Base-by-base conservation (phyloP, 1,284 basidiomycete species). In the Chalciporus sp. region DNA sequence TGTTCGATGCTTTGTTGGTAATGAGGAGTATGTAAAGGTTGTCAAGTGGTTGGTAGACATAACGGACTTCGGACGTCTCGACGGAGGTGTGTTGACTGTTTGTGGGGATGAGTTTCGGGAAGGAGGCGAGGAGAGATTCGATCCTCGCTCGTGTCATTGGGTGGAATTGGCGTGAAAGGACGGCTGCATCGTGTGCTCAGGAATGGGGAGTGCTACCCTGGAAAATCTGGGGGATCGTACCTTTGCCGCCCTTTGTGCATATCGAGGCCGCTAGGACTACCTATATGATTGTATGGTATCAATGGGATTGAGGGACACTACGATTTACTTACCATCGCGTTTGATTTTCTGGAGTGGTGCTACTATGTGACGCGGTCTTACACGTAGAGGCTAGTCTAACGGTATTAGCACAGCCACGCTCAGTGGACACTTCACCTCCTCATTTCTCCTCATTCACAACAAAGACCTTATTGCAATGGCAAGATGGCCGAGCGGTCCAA, bases 11-110 rank as follows among this genome's bases (percentile, higher is more conserved):
- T 72, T 97, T 98, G 77, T 98, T 99, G 55, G 96, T 99, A 76
- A 99, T 96, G 61, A 99, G 83, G 61, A 99, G 84, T 61, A 99
- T 96, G 73, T 98, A 98, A 47, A 99, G 86, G 70, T 99, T 96
- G 72, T 99, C 97, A 47, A 99, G 84, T 0, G 96, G 96, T 68
- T 98, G 95, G 73, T 98, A 99, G 63, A 99, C 96, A 71, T 95
- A 99, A 63, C 97, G 92, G 52, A 96, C 94, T 72, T 95, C 92
- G 47, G 85, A 72, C 0, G 92, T 95, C 75, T 97, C 94, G 61
- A 97, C 90, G 12, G 94, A 94, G 9, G 97, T 99, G 74, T 99
- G 97, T 74, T 99, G 96, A 16, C 92, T 95, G 67, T 94, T 94
- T 57, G 89, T 84, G n/a, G 94, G 94, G 63, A 99, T 96, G 63